Evolutionary conservation across 257 asterid genomes (phyloP).

Genomic region (Solanum pinnatisectum): DNA sequence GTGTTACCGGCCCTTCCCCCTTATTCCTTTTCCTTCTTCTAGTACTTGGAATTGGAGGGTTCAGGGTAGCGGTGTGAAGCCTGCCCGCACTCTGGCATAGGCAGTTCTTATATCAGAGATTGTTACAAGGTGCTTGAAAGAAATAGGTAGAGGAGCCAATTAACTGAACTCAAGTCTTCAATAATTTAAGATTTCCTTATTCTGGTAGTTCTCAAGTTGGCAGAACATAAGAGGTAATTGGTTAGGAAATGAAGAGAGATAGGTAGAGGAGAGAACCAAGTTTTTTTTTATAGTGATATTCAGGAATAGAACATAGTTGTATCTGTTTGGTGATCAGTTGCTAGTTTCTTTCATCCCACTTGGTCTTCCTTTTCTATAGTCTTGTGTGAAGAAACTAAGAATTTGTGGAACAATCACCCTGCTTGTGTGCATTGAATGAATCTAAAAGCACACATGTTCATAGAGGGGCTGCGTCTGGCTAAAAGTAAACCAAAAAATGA

Average conservation of each 20-base stretch:
- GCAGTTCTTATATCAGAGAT: neutral
- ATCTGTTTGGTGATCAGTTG: neutral
- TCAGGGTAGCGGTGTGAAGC: neutral
- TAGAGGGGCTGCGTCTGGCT: neutral
- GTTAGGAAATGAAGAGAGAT: neutral
- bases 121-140: neutral
- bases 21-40: neutral
- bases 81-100: neutral
- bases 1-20: neutral
- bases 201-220: neutral
- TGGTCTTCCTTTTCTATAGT: neutral
- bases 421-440: neutral
- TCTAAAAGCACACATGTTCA: neutral
- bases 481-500: neutral
- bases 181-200: neutral
- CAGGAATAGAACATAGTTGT: neutral
- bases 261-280: neutral
- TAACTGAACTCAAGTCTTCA: neutral
- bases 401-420: neutral
- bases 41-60: neutral
- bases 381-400: neutral
- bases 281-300: neutral
- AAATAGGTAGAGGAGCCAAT: neutral
- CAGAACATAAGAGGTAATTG: neutral
- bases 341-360: neutral